Conservation (phyloP, 2,329 filamentous ascomycete genomes). For the Metarhizium anisopliae region DNA sequence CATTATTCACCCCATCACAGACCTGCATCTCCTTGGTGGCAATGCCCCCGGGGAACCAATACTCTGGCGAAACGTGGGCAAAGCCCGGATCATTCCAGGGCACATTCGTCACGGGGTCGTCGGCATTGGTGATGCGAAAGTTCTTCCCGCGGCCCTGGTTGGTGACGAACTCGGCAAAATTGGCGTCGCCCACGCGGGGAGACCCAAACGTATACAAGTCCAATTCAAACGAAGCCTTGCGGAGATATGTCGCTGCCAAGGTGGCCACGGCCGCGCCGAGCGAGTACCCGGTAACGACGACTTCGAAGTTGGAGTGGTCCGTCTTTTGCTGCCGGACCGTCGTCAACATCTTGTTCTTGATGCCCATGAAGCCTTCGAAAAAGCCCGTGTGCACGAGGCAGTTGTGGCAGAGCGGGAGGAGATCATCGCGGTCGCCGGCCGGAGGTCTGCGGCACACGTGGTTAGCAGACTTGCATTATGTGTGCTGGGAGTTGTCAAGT, state of each 20-base stretch:
- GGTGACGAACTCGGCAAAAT: constrained; percentile 44
- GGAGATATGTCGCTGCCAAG: constrained; percentile 47
- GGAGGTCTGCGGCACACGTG: too few relatives aligned
- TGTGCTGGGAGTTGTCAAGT: too few relatives aligned
- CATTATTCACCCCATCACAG: too few relatives aligned
- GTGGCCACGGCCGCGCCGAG: constrained; percentile 57
- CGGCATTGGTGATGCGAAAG: background rate
- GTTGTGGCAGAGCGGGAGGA: too few relatives aligned
- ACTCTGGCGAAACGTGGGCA: background rate
- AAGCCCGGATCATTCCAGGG: background rate
- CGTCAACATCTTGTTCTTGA: background rate
- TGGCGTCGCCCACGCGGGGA: constrained; percentile 54
- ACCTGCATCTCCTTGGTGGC: too few relatives aligned
- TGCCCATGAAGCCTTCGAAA: background rate
- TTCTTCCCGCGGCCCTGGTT: constrained; percentile 23
- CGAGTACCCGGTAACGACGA: constrained; percentile 58
- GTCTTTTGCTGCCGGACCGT: background rate
- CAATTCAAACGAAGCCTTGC: constrained; percentile 31
- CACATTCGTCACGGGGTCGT: background rate
- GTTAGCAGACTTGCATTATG: too few relatives aligned
- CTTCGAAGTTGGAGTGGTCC: constrained; percentile 25
- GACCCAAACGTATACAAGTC: constrained; percentile 60
- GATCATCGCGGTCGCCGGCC: too few relatives aligned
- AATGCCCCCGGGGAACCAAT: background rate
- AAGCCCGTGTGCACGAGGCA: background rate